Evolutionary conservation across 768 basidiomycete genomes (phyloP), one percentile per base, ranked within the genome.

Genomic region (Serendipita indica): DNA sequence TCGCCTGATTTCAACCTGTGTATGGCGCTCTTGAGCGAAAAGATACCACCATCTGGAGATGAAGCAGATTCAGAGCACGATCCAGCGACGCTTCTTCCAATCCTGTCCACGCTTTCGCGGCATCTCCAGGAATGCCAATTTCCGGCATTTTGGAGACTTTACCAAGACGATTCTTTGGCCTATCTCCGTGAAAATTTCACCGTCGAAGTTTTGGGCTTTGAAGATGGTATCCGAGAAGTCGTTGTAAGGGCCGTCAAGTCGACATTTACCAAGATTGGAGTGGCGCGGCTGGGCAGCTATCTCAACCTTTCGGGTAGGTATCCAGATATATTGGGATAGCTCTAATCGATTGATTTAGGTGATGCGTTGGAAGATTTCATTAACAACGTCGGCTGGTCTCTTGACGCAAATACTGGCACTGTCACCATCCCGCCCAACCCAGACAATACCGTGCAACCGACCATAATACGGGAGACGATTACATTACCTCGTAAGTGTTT

Each of bases 1-100:
- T 78, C 84, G 43, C 88, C 93, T 59, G 94, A 99, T 69, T 99
- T 94, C 74, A 86, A 88, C 66, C 86, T 98, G 63, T 93, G 88
- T 65, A 80, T 94, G 64, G 88, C 93, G 49, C 79, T 99, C n/a
- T 75, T 93, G 35, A 87, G 90, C 61, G 89, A 91, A 63, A 79
- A 83, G 61, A 60, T 56, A 46, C 65, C 58, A 43, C 64, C 3
- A 5, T 57, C 33, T 13, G 30, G 61, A 27, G 61, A 60, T 18
- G 56, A 58, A 60, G 60, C 75, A 39, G 76, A 75, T 63, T 71
- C 81, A 10, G 87, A 90, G 66, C 84, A 85, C 27, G 87, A 90
- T 75, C 89, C 88, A 56, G 81, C 85, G 18, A 60, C 74, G 45
- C 75, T 88, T 62, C 77, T 90, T 33, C 83, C 88, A 57, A 68